Evolutionary conservation across 2,329 filamentous ascomycete species (phyloP).

Genomic region (Fusarium subtropicale): DNA sequence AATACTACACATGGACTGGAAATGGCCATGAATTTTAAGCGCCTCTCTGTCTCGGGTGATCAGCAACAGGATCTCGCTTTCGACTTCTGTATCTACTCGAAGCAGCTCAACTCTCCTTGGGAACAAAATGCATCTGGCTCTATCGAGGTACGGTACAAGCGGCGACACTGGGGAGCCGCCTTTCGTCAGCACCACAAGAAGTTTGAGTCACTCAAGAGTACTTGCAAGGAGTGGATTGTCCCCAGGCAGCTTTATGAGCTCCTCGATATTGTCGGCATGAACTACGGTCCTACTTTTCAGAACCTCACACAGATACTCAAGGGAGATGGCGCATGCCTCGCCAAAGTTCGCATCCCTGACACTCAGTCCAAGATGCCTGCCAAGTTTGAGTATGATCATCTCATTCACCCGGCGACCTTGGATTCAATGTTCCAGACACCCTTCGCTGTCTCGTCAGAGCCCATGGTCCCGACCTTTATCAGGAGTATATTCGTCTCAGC

Average conservation of each 20-base stretch:
- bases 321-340: constrained; percentile 51
- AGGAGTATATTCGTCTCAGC: constrained; percentile 61
- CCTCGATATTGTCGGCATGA: constrained; percentile 63
- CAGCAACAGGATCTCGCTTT: constrained; percentile 29
- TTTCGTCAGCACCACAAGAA: constrained; percentile 40
- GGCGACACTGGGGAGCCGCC: constrained; percentile 28
- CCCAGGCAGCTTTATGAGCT: constrained; percentile 63
- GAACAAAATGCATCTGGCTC: constrained; percentile 57
- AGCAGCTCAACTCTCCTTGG: constrained; percentile 55
- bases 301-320: constrained; percentile 57
- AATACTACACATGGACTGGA: constrained; percentile 61
- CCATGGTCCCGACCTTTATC: constrained; percentile 64
- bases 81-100: constrained; percentile 62
- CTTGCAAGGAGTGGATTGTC: constrained; percentile 51
- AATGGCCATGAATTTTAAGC: constrained; percentile 60
- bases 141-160: constrained; percentile 47
- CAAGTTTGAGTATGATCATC: constrained; percentile 63
- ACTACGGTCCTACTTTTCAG: constrained; percentile 63
- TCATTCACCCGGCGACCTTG: constrained; percentile 69
- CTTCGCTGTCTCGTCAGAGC: constrained; percentile 57
- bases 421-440: constrained; percentile 67
- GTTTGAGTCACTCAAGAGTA: constrained; percentile 42
- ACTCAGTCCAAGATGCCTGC: constrained; percentile 65
- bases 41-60: constrained; percentile 9
- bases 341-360: constrained; percentile 58